Evolutionary conservation across 2,329 filamentous ascomycete species (phyloP), one percentile per base, ranked within the genome.

Genomic region (Pestalotiopsis sp.): DNA sequence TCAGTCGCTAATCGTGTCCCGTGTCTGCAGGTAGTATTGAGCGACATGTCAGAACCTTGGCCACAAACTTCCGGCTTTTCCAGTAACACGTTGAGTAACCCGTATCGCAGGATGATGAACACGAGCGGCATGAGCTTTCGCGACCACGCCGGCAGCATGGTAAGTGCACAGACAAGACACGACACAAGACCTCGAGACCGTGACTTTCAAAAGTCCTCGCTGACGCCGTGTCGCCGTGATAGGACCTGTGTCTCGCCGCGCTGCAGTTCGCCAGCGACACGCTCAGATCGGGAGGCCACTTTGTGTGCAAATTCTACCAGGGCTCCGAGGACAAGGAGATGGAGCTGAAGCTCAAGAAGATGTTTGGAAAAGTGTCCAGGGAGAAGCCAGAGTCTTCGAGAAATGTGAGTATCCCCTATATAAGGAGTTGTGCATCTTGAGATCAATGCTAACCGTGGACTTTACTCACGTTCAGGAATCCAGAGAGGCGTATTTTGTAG

Each of bases 31-130:
- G 89, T 99, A 78, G 94, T 99, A 79, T 85, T 99, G 79, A 97
- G 94, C 90, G 96, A 99, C 88, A 99, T 99, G 96, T 99, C 91
- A 89, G 95, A 87, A 87, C 95, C 96, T 92, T 98, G 94, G 94
- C 86, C 90, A 76, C 92, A 93, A 84, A 92, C 89, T 66, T 86
- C 87, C 77, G 92, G 91, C 77, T 94, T 93, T 84, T 91, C 89
- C 84, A 91, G 92, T 85, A 94, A 90, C 84, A 97, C 91, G 85
- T 88, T 98, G 89, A 97, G 91, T 95, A 92, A 96, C 89, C 94
- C 94, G 73, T 96, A 97, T 90, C 81, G 84, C 87, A 99, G 96
- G 96, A 92, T 99, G 92, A 97, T 98, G 94, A 99, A 99, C 82
- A 98, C 95, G 75, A 97, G 93, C 83, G 96, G 96, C 68, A 92